Evolutionary conservation across 805 yeast genomes (phyloP).

Genomic region (Candida coleopterorum): DNA sequence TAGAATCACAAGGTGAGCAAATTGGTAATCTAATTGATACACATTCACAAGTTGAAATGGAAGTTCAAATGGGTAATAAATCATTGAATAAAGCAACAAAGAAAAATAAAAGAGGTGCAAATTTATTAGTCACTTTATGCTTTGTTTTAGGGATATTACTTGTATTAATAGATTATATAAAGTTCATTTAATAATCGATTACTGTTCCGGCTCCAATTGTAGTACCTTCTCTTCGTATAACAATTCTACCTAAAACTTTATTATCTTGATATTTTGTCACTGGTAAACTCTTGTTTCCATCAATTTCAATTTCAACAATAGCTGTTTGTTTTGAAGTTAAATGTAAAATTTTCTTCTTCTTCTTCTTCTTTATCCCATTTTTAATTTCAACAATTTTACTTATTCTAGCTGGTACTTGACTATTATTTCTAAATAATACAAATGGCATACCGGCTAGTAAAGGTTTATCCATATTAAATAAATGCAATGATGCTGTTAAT

Average conservation of each 20-base stretch:
- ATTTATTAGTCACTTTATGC: conserved; percentile 31
- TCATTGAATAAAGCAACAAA: conserved; percentile 65
- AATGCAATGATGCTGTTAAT: conserved; percentile 24
- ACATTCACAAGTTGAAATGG: conserved; percentile 61
- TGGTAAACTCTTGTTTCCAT: conserved; percentile 46
- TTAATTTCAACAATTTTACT: conserved; percentile 35
- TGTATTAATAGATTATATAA: conserved; percentile 32
- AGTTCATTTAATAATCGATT: conserved; percentile 15
- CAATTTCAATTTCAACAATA: conserved; percentile 48
- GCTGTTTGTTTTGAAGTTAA: conserved; percentile 59
- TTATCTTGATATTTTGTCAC: conserved; percentile 44
- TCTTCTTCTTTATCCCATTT: conserved; percentile 22
- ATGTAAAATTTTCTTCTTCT: conserved; percentile 45
- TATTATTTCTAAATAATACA: conserved; percentile 71
- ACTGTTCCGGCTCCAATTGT: conserved; percentile 67
- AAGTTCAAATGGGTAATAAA: conserved; percentile 67
- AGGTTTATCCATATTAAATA: conserved; percentile 56
- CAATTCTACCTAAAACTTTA: conserved; percentile 58
- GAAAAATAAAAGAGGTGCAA: conserved; percentile 48
- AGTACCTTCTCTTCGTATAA: conserved; percentile 62
- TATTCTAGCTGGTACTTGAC: conserved; percentile 66
- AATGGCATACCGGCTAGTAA: conserved; percentile 75
- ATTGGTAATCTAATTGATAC: conserved; percentile 59
- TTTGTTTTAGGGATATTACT: conserved; percentile 30
- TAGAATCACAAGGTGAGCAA: conserved; percentile 66